Evolutionary conservation across 768 basidiomycete genomes (phyloP), one percentile per base, ranked within the genome.

Genomic region (Macrolepiota dolichaula): DNA sequence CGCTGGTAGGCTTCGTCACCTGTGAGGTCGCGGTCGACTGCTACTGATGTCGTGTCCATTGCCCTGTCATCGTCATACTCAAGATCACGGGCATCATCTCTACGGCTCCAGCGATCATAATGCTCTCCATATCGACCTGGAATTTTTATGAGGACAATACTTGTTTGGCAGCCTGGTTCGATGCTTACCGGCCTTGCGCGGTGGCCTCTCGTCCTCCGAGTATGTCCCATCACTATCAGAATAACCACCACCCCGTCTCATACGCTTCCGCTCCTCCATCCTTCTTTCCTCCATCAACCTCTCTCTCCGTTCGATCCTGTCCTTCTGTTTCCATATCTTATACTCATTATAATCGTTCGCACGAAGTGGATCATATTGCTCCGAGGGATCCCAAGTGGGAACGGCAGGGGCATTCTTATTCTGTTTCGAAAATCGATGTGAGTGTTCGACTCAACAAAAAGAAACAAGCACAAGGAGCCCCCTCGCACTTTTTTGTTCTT

Each of bases 321-420:
- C 89, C 59, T 85, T 85, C 63, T 85, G 84, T 65, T 88, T 88
- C 86, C 87, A 94, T 11, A 85, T 66, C 68, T 93, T 94, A 79
- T 87, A 94, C 66, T 94, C 93, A 65, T 88, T 87, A 73, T 94
- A 94, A 66, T 95, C 93, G 62, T 94, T 94, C 1, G 93, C 93
- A 25, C 89, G 84, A 22, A 86, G 73, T 1, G 92, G 89, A 64
- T 95, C 93, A 69, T 95, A 95, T 29, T 75, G 79, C 67, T 94
- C 92, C 59, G 74, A 69, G 4, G 92, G 92, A 72, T 94, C 91
- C 92, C 92, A 93, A 1, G 84, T 72, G 1, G 74, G 72, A 5
- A 83, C 64, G 11, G 79, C 72, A 47, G 82, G 82, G 0, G 77
- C 72, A 67, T 84, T 81, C 64, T 87, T 88, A 67, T 88, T 87